Base-by-base conservation (phyloP, 805 yeast species). In the Starmerella etchellsii region DNA sequence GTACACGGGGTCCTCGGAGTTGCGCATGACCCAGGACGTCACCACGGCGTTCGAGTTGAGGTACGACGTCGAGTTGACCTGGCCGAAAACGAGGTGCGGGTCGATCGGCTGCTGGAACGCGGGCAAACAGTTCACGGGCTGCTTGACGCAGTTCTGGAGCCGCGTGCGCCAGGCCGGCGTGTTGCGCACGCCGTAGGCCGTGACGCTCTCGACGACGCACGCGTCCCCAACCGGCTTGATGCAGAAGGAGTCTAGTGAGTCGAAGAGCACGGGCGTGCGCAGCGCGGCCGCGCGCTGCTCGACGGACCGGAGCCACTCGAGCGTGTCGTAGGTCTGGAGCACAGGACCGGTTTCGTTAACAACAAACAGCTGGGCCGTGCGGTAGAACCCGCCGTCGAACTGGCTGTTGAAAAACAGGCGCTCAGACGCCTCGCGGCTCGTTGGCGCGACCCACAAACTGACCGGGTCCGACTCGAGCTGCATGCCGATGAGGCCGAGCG, bases 101-200 rank as follows among this genome's bases (percentile, higher is more conserved):
- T 76, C 79, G 47, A 88, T 64, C 0, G 97, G 97, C 57, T 85
- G 96, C 54, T 83, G 94, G 60, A 87, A 88, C 0, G 77, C 61
- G 0, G 98, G 97, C 30, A 88, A 63, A 56, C 98, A 88, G 47
- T 73, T 78, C 1, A 88, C 96, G 0, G 97, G 97, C 1, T 83
- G 73, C 16, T 69, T 65, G 0, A 91, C 69, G 56, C 98, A 88
- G 3, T 60, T 55, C 39, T 65, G 53, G 10, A 88, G 55, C 39
- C 70, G 63, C 2, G 54, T 47, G 31, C 65, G 55, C 94, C 94
- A 88, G 19, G 63, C 62, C 7, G 71, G 67, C 4, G 78, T 57
- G 30, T 63, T 59, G 15, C 72, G 70, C 1, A 91, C 93, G 25
- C 69, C 69, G 56, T 87, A 88, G 55, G 85, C 95, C 0, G 95